phyloP scores from a whole-genome alignment of 352 stramenopile genomes.

The Plasmopara viticola region DNA sequence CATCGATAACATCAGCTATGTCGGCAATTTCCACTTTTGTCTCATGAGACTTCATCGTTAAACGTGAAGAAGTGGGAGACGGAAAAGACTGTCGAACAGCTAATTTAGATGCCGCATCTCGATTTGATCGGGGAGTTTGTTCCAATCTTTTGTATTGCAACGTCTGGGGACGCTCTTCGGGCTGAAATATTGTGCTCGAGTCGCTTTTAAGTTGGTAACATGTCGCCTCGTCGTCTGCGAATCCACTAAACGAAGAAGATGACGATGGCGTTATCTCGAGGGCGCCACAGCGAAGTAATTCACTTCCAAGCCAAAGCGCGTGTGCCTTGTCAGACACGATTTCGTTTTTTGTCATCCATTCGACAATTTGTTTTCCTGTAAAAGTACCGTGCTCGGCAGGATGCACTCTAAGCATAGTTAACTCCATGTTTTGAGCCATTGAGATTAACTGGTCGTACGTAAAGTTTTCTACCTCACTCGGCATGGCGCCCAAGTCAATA shows the following conservation, averaged over 20 bases:
- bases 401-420: slow-evolving; percentile 40
- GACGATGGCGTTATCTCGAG: slow-evolving; percentile 34
- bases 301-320: slow-evolving; percentile 65
- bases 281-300: slow-evolving; percentile 55
- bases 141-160: slow-evolving; percentile 17
- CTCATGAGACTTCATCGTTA: slow-evolving; percentile 26
- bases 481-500: slow-evolving; percentile 23
- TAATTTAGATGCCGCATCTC: slow-evolving; percentile 12
- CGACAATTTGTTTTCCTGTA: slow-evolving; percentile 50
- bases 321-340: slow-evolving; percentile 67
- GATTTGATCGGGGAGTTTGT: slow-evolving; percentile 9
- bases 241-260: slow-evolving; percentile 23
- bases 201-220: slow-evolving; percentile 37
- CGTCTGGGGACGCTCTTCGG: slow-evolving; percentile 12
- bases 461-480: slow-evolving; percentile 70
- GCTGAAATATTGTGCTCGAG: slow-evolving; percentile 30
- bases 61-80: slow-evolving; percentile 23
- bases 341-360: slow-evolving; percentile 76
- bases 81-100: slow-evolving; percentile 9
- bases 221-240: slow-evolving; percentile 25
- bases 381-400: slow-evolving; percentile 43
- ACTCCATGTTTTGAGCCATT: slow-evolving; percentile 71
- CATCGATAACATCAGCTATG: slow-evolving; percentile 28
- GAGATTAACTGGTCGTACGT: slow-evolving; percentile 67
- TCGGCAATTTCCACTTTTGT: slow-evolving; percentile 30